Evolutionary conservation across 306 rosid species (phyloP).

Genomic region (Quercus variabilis): DNA sequence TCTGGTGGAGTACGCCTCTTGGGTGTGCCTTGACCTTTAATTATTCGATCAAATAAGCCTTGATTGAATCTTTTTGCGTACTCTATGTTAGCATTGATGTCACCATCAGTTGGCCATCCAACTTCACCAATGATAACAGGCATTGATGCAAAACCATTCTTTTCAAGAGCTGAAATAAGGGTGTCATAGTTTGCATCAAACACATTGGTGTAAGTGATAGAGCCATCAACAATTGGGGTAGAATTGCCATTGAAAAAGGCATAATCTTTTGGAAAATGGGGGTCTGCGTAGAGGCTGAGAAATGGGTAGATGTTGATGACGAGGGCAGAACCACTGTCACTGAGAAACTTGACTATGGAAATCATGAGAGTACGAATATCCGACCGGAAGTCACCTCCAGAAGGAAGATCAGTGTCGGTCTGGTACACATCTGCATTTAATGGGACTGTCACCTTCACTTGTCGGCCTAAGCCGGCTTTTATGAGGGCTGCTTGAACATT

Average conservation of each 20-base stretch:
- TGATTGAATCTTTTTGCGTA: conserved; percentile 76
- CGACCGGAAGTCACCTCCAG: conserved; percentile 76
- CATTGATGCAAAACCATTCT: conserved; percentile 67
- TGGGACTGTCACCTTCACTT: conserved; percentile 86
- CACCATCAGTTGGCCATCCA: conserved; percentile 97
- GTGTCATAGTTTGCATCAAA: conserved; percentile 93
- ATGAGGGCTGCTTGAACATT: conserved; percentile 91
- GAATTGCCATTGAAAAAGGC: conserved; percentile 81
- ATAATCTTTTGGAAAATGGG: conserved; percentile 82
- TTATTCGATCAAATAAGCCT: conserved; percentile 57
- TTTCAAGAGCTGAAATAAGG: conserved; percentile 75
- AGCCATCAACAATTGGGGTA: conserved; percentile 76
- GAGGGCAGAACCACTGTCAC: conserved; percentile 53
- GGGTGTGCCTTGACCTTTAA: conserved; percentile 61
- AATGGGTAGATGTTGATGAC: conserved; percentile 93
- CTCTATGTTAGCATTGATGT: conserved; percentile 49
- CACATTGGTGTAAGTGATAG: conserved; percentile 75
- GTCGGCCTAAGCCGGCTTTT: conserved; percentile 81
- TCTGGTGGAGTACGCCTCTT: conserved; percentile 62
- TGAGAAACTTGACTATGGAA: conserved; percentile 67
- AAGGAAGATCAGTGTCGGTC: conserved; percentile 62
- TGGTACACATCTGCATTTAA: conserved; percentile 91
- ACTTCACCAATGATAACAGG: conserved; percentile 83
- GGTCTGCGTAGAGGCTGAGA: conserved; percentile 91
- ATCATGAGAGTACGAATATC: conserved; percentile 65